These are phyloP conservation scores for Cytidiella melzeri DNA, from an alignment of 768 basidiomycete species.

Conservation along the genomic window DNA sequence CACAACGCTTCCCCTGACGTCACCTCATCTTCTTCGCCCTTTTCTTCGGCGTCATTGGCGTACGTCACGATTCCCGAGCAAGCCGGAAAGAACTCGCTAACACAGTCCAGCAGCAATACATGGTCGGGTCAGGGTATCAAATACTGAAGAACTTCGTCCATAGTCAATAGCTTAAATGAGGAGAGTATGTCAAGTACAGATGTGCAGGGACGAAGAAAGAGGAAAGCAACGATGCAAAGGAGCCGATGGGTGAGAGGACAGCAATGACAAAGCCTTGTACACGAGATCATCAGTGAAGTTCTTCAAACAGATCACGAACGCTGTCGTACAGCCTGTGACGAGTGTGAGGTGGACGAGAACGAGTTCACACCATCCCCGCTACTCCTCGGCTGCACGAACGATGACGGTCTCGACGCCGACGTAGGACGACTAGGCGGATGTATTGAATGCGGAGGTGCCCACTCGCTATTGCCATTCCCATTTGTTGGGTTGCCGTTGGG, in stretches of 20 bases:
- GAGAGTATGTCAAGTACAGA: conserved; percentile 18
- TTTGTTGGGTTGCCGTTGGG: conserved; percentile 19
- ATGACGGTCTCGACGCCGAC: conserved; percentile 19
- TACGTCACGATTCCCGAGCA: neutral
- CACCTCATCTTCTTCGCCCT: neutral
- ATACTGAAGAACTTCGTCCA: conserved; percentile 16
- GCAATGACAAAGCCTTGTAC: conserved; percentile 9
- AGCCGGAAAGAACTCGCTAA: neutral
- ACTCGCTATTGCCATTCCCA: conserved; percentile 17
- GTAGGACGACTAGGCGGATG: conserved; percentile 20
- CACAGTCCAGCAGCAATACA: neutral
- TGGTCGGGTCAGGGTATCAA: conserved; percentile 12
- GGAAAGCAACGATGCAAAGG: conserved; percentile 8
- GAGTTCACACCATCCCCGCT: conserved; percentile 24
- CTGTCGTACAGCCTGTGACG: conserved; percentile 20
- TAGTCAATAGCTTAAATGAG: conserved; percentile 18
- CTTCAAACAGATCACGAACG: conserved; percentile 13
- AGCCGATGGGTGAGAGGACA: conserved; percentile 12
- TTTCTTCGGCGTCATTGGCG: neutral
- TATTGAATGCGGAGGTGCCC: conserved; percentile 15
- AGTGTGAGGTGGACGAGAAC: conserved; percentile 19
- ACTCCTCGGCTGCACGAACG: conserved; percentile 22
- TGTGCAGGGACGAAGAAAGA: conserved; percentile 6
- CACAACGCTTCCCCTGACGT: neutral
- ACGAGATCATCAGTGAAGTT: conserved; percentile 5